Evolutionary conservation across 306 rosid genomes (phyloP).

Genomic region (Prunus padus): DNA sequence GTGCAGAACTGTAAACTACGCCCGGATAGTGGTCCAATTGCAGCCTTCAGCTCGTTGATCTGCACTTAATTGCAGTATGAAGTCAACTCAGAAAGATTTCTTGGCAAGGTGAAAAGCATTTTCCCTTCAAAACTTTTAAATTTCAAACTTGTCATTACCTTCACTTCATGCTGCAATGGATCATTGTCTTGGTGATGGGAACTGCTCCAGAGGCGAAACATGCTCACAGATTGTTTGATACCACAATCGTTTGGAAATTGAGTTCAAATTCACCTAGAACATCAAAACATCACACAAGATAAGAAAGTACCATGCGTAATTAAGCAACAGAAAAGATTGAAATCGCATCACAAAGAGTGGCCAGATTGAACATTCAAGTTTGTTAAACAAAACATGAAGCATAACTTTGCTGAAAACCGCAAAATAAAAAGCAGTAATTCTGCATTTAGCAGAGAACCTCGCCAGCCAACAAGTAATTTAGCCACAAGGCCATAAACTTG

Average conservation of each 20-base stretch:
- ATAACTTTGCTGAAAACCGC: too few relatives aligned
- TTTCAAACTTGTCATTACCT: conserved; percentile 27
- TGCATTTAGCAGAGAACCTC: background rate
- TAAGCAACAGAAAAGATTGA: background rate
- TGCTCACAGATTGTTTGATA: background rate
- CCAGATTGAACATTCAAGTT: too few relatives aligned
- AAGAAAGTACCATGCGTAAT: too few relatives aligned
- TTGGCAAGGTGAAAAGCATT: background rate
- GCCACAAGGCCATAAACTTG: background rate
- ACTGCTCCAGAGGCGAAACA: conserved; percentile 39
- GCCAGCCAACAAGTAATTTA: background rate
- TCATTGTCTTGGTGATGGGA: conserved; percentile 39
- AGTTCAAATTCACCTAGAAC: conserved; percentile 12
- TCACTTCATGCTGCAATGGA: conserved; percentile 23
- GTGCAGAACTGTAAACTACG: conserved; percentile 38
- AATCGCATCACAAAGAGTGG: background rate
- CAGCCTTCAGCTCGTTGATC: conserved; percentile 65
- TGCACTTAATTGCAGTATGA: conserved; percentile 17
- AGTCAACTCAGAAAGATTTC: background rate
- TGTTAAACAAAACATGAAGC: too few relatives aligned
- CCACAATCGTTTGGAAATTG: background rate
- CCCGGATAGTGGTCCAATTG: conserved; percentile 52
- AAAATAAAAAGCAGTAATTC: too few relatives aligned
- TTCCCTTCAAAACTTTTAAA: background rate
- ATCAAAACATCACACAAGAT: background rate